Base-by-base conservation (phyloP, 371 early-diverging fungal species). In the Mycotypha africana region DNA sequence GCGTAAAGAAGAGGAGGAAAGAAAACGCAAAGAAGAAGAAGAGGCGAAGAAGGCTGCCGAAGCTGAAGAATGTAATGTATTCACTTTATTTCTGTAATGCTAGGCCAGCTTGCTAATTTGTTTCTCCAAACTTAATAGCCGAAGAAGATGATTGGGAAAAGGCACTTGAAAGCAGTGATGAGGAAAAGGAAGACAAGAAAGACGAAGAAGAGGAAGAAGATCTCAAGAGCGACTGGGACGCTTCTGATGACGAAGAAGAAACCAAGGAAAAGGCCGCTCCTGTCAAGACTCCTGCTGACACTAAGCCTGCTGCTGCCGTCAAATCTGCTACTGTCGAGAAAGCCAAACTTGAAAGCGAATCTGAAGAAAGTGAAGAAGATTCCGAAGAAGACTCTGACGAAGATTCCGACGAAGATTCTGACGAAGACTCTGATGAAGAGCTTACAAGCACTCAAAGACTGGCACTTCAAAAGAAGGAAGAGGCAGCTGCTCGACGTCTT, bases 401-500 rank as follows among this genome's bases (percentile, higher is more conserved):
- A 2, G 60, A 53, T 21, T 40, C 42, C 14, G 49, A 45, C n/a
- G 60, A 64, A 11, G 74, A 72, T 21, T 63, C 64, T 19, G 75
- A 78, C 49, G 65, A 72, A 6, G 75, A 75, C 45, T 74, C 75
- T 20, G 81, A 82, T 3, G 86, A 86, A 21, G 84, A 82, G 33
- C 65, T 79, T 42, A 74, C 79, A 5, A 66, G 69, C 16, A 66
- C 81, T 12, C 74, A 85, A 47, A 69, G 60, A 42, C 75, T 74
- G 49, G 91, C 80, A 0, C 50, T 81, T 38, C 50, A 82, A 56
- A 79, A 84, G 53, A 91, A 87, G 65, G 78, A 85, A 62, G 91
- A 90, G 39, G 92, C 95, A 12, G 79, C 83, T 10, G 84, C 78
- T 19, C 85, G 90, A 34, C 84, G 90, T 53, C 56, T 73, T 47